These are phyloP conservation scores for Meyerozyma carpophila DNA, from an alignment of 1,139 yeast species.

Conservation along the genomic window DNA sequence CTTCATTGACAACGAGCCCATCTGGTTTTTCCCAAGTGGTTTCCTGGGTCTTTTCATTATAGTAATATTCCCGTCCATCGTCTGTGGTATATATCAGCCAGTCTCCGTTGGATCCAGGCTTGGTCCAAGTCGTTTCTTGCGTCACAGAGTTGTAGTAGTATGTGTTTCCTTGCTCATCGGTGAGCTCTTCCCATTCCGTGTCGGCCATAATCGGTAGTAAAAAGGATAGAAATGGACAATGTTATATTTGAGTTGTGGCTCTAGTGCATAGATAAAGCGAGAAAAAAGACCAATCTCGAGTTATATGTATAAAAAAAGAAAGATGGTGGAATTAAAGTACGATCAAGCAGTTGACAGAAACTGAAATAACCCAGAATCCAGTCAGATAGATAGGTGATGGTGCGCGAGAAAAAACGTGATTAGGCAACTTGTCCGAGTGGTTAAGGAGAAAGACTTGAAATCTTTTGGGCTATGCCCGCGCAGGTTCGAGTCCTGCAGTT, in stretches of 20 bases:
- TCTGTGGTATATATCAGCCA: constrained; percentile 69
- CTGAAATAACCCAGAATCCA: neutral
- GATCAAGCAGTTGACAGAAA: no score
- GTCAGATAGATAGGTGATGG: neutral
- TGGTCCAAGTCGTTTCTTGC: constrained; percentile 75
- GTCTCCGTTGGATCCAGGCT: constrained; percentile 51
- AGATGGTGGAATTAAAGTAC: no score
- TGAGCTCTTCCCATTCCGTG: constrained; percentile 55
- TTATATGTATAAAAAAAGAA: no score
- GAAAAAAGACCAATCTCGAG: no score
- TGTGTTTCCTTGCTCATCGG: constrained; percentile 59
- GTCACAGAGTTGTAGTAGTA: constrained; percentile 70
- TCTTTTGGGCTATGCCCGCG: constrained; percentile 58
- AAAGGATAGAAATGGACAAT: neutral
- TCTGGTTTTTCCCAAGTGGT: constrained; percentile 80
- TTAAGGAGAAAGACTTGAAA: constrained; percentile 55
- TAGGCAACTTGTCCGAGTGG: constrained; percentile 54
- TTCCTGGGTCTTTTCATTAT: constrained; percentile 57
- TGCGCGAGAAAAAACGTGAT: neutral
- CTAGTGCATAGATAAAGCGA: no score
- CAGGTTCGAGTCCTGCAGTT: constrained; percentile 58
- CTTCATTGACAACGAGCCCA: constrained; percentile 18
- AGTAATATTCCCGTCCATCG: constrained; percentile 70
- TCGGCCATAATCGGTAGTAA: neutral
- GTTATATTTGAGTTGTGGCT: neutral